Evolutionary conservation across 768 basidiomycete genomes (phyloP).

Genomic region (Tulasnella sp.): DNA sequence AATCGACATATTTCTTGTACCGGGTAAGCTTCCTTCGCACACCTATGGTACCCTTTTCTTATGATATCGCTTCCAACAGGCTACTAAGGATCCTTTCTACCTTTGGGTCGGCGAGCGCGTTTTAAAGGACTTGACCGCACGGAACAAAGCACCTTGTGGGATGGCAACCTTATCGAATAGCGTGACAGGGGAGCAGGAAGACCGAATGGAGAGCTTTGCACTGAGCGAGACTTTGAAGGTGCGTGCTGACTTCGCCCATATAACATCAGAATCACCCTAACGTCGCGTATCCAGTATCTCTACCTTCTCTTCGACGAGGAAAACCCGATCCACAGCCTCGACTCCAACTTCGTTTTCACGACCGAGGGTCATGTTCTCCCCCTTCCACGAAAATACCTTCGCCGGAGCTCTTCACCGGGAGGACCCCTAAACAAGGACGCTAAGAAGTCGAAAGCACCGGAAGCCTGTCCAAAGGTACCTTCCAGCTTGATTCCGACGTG

Average conservation of each 20-base stretch:
- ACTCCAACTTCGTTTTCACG: slow-evolving; percentile 83
- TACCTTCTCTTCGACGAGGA: slow-evolving; percentile 86
- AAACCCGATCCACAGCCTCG: slow-evolving; percentile 58
- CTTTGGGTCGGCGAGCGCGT: slow-evolving; percentile 82
- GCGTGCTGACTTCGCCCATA: slow-evolving; percentile 10
- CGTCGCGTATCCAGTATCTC: slow-evolving; percentile 52
- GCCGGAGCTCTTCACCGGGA: slow-evolving; percentile 30
- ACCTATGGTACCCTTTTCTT: not conserved
- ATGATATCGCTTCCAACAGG: slow-evolving; percentile 35
- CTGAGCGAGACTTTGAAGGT: slow-evolving; percentile 89
- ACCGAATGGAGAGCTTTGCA: slow-evolving; percentile 97
- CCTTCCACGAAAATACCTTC: slow-evolving; percentile 42
- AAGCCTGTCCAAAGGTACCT: not conserved
- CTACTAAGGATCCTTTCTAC: slow-evolving; percentile 86
- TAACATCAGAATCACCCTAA: slow-evolving; percentile 11
- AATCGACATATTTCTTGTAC: slow-evolving; percentile 94
- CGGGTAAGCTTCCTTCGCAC: slow-evolving; percentile 37
- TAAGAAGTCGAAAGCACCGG: slow-evolving; percentile 31
- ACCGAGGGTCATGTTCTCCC: slow-evolving; percentile 89
- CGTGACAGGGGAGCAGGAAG: slow-evolving; percentile 63
- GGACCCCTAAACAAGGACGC: slow-evolving; percentile 45
- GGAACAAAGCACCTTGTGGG: slow-evolving; percentile 79
- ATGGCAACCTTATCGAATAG: slow-evolving; percentile 74
- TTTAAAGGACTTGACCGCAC: slow-evolving; percentile 56
- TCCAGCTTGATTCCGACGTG: not conserved